phyloP scores from a whole-genome alignment of 2,329 filamentous ascomycete species.

The Zymoseptoria brevis region DNA sequence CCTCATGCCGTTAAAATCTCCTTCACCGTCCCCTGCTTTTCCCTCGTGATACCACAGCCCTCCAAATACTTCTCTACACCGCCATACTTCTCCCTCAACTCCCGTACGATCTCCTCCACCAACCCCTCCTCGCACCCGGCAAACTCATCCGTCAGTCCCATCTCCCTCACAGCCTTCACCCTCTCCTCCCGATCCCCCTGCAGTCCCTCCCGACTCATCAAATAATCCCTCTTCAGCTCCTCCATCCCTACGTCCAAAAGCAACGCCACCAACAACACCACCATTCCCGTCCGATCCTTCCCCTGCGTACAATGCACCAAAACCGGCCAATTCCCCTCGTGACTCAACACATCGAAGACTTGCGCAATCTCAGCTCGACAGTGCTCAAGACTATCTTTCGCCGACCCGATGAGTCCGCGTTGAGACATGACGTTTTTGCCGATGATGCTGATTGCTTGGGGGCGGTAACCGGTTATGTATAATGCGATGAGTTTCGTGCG shows the following conservation, averaged over 20 bases:
- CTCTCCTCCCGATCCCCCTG: constrained; percentile 54
- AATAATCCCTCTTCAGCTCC: constrained; percentile 65
- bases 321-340: constrained; percentile 50
- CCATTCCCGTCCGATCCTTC: constrained; percentile 74
- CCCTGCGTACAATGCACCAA: constrained; percentile 82
- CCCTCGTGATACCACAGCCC: constrained; percentile 45
- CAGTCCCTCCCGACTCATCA: constrained; percentile 55
- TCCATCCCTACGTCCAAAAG: constrained; percentile 49
- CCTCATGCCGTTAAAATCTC: constrained; percentile 19
- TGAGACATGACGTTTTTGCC: constrained; percentile 62
- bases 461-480: constrained; percentile 58
- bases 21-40: constrained; percentile 31
- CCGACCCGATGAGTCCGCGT: constrained; percentile 63
- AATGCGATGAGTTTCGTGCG: constrained; percentile 56
- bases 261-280: constrained; percentile 60
- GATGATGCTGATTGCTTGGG: constrained; percentile 62
- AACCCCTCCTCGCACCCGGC: constrained; percentile 57
- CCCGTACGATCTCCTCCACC: constrained; percentile 49
- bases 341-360: constrained; percentile 44
- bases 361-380: constrained; percentile 55
- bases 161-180: constrained; percentile 58
- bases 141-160: constrained; percentile 69
- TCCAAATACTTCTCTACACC: constrained; percentile 59
- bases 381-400: constrained; percentile 59
- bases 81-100: constrained; percentile 57